phyloP scores from a whole-genome alignment of 2,329 filamentous ascomycete species.

The Fusarium humuli region DNA sequence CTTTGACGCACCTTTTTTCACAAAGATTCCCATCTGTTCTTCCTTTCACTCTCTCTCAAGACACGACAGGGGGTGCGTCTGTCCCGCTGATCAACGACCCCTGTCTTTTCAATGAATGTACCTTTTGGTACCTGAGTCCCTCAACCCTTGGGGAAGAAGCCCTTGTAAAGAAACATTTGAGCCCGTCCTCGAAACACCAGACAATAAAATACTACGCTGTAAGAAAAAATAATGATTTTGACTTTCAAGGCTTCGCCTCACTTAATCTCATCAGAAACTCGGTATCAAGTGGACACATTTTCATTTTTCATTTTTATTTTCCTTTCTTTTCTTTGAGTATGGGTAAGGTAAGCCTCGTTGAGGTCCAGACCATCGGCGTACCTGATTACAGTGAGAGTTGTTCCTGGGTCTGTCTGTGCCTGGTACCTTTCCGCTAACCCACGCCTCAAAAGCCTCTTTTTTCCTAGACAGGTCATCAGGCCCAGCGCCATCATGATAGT shows the following conservation, averaged over 20 bases:
- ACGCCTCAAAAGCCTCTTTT: constrained; percentile 30
- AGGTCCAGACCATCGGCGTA: constrained; percentile 18
- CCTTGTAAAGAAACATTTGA: constrained; percentile 14
- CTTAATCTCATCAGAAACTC: not conserved
- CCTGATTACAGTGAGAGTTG: not conserved
- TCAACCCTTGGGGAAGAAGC: constrained; percentile 4
- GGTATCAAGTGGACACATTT: constrained; percentile 16
- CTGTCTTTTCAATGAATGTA: constrained; percentile 28
- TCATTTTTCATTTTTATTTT: not conserved
- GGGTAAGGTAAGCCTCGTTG: constrained; percentile 12
- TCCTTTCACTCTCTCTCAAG: constrained; percentile 4
- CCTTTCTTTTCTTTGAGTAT: not conserved
- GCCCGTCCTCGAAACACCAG: not conserved
- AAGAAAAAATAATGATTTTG: not conserved
- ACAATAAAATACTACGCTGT: not conserved
- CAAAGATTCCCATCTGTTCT: constrained; percentile 27
- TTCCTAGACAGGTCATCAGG: constrained; percentile 22
- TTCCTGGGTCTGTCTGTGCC: constrained; percentile 28
- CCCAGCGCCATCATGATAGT: constrained; percentile 26
- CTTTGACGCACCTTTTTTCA: constrained; percentile 29
- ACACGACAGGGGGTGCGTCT: constrained; percentile 32
- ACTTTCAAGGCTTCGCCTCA: not conserved
- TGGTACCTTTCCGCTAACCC: constrained; percentile 29
- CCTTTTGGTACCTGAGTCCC: constrained; percentile 31
- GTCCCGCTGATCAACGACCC: constrained; percentile 39